A percentile compares a stretch with the other conserved stretches of the same genome.
Evolutionary conservation across 352 stramenopile genomes (phyloP).

Genomic region (Phytophthora tubulina): DNA sequence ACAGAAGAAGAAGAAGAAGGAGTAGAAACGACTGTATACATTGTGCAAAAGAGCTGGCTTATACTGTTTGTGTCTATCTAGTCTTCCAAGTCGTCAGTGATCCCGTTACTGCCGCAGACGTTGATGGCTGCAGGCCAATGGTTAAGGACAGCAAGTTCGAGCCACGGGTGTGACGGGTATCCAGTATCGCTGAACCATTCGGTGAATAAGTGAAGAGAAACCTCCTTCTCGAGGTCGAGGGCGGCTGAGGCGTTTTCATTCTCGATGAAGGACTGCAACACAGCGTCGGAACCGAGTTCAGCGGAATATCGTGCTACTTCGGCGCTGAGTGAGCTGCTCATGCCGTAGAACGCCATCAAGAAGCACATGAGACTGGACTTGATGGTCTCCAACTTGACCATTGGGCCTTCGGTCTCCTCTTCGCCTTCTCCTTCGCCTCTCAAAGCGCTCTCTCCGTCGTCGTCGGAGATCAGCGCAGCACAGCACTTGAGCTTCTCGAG

Average conservation of each 20-base stretch:
- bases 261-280: slow-evolving; percentile 66
- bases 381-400: slow-evolving; percentile 67
- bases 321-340: slow-evolving; percentile 79
- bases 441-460: slow-evolving; percentile 35
- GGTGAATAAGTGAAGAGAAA: slow-evolving; percentile 75
- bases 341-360: slow-evolving; percentile 87
- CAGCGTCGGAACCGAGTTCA: slow-evolving; percentile 71
- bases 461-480: slow-evolving; percentile 45
- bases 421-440: slow-evolving; percentile 39
- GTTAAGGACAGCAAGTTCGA: slow-evolving; percentile 80
- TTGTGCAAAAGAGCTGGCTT: slow-evolving; percentile 9
- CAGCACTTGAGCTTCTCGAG: slow-evolving; percentile 67
- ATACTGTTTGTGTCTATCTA: slow-evolving; percentile 21
- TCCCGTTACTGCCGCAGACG: slow-evolving; percentile 60
- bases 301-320: slow-evolving; percentile 80
- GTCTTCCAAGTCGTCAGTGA: slow-evolving; percentile 41
- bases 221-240: slow-evolving; percentile 47
- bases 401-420: slow-evolving; percentile 18
- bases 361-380: slow-evolving; percentile 77
- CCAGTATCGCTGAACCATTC: slow-evolving; percentile 81
- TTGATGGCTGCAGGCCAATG: slow-evolving; percentile 85
- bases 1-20: slow-evolving; percentile 35
- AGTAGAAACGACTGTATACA: slow-evolving; percentile 26
- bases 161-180: slow-evolving; percentile 76
- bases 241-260: slow-evolving; percentile 25